Evolutionary conservation across 345 rosid genomes (phyloP).

Genomic region (Bretschneidera sinensis): DNA sequence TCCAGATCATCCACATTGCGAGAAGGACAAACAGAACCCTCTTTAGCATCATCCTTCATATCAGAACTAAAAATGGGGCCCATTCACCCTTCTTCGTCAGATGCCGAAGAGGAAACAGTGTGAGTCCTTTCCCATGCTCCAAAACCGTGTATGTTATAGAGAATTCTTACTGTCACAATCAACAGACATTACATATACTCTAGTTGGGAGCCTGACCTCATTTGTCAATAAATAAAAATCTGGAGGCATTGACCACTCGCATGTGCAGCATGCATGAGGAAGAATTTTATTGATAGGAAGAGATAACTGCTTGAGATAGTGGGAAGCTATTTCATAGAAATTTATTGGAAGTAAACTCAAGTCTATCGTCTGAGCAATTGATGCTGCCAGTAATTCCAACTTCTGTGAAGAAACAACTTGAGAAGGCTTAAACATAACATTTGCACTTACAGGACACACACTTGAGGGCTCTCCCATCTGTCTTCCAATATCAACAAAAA

Average conservation of each 20-base stretch:
- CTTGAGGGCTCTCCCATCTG: constrained; percentile 39
- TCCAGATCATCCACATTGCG: constrained; percentile 23
- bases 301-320: constrained; percentile 48
- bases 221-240: constrained; percentile 64
- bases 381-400: constrained; percentile 56
- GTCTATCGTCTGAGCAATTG: constrained; percentile 57
- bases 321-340: constrained; percentile 54
- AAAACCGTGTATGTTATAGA: constrained; percentile 58
- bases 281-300: constrained; percentile 53
- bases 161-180: constrained; percentile 50
- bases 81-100: constrained; percentile 10
- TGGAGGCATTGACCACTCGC: constrained; percentile 72
- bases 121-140: constrained; percentile 51
- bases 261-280: constrained; percentile 46
- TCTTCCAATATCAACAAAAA: constrained; percentile 56
- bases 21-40: constrained; percentile 15
- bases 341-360: constrained; percentile 64
- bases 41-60: constrained; percentile 13
- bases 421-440: constrained; percentile 59
- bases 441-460: constrained; percentile 55
- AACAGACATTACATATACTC: constrained; percentile 55
- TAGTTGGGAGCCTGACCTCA: constrained; percentile 59
- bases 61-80: constrained; percentile 13
- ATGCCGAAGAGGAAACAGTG: neutral
- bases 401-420: constrained; percentile 44